These are phyloP conservation scores for Blastosporella zonata DNA, from an alignment of 1,284 basidiomycete genomes.

Conservation along the genomic window DNA sequence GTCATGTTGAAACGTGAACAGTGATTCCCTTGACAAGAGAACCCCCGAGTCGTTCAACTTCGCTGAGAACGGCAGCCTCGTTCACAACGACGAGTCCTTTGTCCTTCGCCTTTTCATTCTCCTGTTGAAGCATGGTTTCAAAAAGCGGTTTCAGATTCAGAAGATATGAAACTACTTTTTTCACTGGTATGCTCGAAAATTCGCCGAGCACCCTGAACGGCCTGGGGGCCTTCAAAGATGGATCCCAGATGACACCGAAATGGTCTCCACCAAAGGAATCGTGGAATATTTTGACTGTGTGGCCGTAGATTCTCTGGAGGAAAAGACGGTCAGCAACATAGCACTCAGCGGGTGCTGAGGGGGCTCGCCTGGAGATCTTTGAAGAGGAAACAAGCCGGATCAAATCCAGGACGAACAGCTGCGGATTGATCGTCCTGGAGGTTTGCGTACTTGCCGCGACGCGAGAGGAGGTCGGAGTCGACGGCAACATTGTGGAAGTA, in stretches of 20 bases:
- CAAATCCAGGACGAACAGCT: constrained; percentile 66
- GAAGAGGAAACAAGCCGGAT: constrained; percentile 73
- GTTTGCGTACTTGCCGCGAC: constrained; percentile 49
- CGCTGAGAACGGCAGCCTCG: constrained; percentile 63
- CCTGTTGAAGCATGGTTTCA: constrained; percentile 18
- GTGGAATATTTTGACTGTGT: constrained; percentile 83
- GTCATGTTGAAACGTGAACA: constrained; percentile 24
- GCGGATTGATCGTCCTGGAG: constrained; percentile 29
- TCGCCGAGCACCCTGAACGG: constrained; percentile 84
- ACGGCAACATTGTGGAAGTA: constrained; percentile 65
- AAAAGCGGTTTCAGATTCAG: neutral
- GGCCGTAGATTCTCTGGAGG: constrained; percentile 67
- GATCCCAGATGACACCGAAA: constrained; percentile 89
- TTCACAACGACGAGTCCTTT: constrained; percentile 74
- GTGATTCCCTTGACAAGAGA: constrained; percentile 62
- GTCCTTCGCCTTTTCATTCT: constrained; percentile 47
- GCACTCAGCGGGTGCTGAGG: neutral
- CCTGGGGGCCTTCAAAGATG: constrained; percentile 50
- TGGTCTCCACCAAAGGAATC: constrained; percentile 79
- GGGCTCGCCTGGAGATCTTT: constrained; percentile 62
- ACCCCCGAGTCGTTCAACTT: constrained; percentile 77
- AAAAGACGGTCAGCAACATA: neutral
- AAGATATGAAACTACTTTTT: constrained; percentile 24
- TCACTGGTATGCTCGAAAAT: constrained; percentile 66
- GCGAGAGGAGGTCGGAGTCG: constrained; percentile 44